phyloP scores from a whole-genome alignment of 371 early-diverging fungal genomes.

The Rhizopus delemar region DNA sequence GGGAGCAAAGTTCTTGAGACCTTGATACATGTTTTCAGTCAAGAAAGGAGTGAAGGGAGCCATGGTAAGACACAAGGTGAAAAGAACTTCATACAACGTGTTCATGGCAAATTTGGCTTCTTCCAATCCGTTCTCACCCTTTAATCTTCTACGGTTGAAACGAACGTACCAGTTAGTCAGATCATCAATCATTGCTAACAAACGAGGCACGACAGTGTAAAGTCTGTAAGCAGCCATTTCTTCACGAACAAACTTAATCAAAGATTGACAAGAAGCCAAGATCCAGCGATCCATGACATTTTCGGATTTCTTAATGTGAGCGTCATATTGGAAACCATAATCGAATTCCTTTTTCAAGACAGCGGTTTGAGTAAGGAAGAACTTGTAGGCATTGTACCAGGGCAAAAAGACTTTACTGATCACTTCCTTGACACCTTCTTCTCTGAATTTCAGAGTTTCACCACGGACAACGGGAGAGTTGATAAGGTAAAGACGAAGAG shows the following conservation, averaged over 20 bases:
- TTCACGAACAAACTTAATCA: constrained; percentile 86
- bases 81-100: constrained; percentile 93
- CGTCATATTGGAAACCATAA: constrained; percentile 78
- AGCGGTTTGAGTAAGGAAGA: constrained; percentile 91
- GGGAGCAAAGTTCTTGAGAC: constrained; percentile 77
- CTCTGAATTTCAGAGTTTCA: constrained; percentile 96
- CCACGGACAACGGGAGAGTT: constrained; percentile 99
- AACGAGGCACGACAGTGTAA: constrained; percentile 93
- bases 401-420: constrained; percentile 96
- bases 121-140: constrained; percentile 89
- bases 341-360: constrained; percentile 87
- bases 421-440: constrained; percentile 98
- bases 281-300: constrained; percentile 99
- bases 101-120: constrained; percentile 86
- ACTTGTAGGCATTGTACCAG: constrained; percentile 99
- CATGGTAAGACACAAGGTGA: constrained; percentile 92
- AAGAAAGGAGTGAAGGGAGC: constrained; percentile 99
- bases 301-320: constrained; percentile 64
- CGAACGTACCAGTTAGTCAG: constrained; percentile 99
- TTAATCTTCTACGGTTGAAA: constrained; percentile 97
- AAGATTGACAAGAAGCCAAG: constrained; percentile 90
- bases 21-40: constrained; percentile 98
- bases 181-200: constrained; percentile 92
- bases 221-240: constrained; percentile 97
- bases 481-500: constrained; percentile 96